Percentiles rank a stretch among this genome's conserved stretches.
Conservation (phyloP, 1,284 basidiomycete species). For the Phylloboletellus chloephorus region DNA sequence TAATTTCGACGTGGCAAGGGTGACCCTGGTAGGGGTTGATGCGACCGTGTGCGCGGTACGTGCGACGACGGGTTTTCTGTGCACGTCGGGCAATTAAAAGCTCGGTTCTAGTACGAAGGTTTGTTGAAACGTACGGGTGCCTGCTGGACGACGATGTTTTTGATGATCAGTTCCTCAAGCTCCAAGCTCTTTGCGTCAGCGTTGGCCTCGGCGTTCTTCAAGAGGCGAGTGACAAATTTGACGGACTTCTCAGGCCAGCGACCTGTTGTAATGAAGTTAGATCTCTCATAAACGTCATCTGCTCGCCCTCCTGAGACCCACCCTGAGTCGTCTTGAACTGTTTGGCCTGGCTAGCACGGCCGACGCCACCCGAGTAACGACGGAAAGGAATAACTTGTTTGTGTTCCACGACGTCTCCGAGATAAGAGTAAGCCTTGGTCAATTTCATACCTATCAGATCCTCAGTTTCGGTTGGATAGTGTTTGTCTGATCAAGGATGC, state of each 20-base stretch:
- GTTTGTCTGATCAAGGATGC: slow-evolving; percentile 25
- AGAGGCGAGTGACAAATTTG: slow-evolving; percentile 88
- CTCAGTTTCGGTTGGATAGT: slow-evolving; percentile 1
- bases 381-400: slow-evolving; percentile 98
- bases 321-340: slow-evolving; percentile 97
- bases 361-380: slow-evolving; percentile 95
- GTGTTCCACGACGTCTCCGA: slow-evolving; percentile 93
- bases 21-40: slow-evolving; percentile 90
- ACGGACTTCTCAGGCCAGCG: slow-evolving; percentile 99
- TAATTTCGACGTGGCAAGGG: slow-evolving; percentile 94
- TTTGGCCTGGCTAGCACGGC: slow-evolving; percentile 96
- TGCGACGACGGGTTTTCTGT: slow-evolving; percentile 98
- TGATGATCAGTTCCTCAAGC: slow-evolving; percentile 88
- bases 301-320: slow-evolving; percentile 36
- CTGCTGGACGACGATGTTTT: slow-evolving; percentile 98
- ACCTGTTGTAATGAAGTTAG: slow-evolving; percentile 49
- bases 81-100: slow-evolving; percentile 1
- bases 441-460: slow-evolving; percentile 75
- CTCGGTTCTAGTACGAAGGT: neutral
- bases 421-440: slow-evolving; percentile 94
- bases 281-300: neutral
- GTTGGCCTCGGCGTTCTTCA: slow-evolving; percentile 99
- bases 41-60: slow-evolving; percentile 97
- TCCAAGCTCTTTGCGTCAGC: slow-evolving; percentile 97
- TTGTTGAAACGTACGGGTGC: slow-evolving; percentile 68